A percentile compares a stretch with the other conserved stretches of the same genome.
Conservation (phyloP, 345 rosid species). For the Durio zibethinus region DNA sequence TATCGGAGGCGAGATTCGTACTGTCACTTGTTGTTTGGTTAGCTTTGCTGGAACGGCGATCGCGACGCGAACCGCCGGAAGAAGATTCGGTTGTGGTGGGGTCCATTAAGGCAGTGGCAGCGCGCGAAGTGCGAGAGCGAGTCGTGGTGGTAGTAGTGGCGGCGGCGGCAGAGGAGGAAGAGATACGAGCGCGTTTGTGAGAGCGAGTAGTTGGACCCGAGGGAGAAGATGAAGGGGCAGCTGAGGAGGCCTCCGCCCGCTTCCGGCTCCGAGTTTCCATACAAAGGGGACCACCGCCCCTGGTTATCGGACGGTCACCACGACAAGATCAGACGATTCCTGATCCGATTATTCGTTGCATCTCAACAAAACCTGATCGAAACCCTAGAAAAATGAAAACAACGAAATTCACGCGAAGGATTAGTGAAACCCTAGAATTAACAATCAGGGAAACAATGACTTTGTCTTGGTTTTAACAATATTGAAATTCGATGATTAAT, state of each 20-base stretch:
- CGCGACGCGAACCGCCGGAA: constrained; percentile 69
- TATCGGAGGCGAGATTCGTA: constrained; percentile 45
- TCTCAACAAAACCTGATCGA: constrained; percentile 29
- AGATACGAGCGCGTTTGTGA: constrained; percentile 67
- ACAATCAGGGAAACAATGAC: neutral
- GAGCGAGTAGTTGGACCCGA: constrained; percentile 81
- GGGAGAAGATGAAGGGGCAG: constrained; percentile 71
- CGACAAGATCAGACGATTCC: constrained; percentile 45
- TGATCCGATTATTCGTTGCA: constrained; percentile 49
- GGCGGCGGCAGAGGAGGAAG: constrained; percentile 37
- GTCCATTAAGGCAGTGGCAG: constrained; percentile 61
- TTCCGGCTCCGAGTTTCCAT: constrained; percentile 99
- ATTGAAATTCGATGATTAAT: neutral
- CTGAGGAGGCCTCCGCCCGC: constrained; percentile 99
- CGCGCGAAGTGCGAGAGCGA: constrained; percentile 47
- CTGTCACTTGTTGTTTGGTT: constrained; percentile 25
- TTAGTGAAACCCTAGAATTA: neutral
- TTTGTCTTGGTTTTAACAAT: neutral
- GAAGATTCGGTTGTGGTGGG: constrained; percentile 63
- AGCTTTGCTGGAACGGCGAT: constrained; percentile 44
- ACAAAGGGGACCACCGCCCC: constrained; percentile 69
- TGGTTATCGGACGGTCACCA: constrained; percentile 30
- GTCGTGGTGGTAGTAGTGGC: constrained; percentile 23
- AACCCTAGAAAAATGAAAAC: constrained; percentile 10
- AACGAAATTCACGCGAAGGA: neutral